Percentiles rank a stretch among this genome's conserved stretches.
Conservation (phyloP, 345 rosid species). For the Raphanus raphanistrum region DNA sequence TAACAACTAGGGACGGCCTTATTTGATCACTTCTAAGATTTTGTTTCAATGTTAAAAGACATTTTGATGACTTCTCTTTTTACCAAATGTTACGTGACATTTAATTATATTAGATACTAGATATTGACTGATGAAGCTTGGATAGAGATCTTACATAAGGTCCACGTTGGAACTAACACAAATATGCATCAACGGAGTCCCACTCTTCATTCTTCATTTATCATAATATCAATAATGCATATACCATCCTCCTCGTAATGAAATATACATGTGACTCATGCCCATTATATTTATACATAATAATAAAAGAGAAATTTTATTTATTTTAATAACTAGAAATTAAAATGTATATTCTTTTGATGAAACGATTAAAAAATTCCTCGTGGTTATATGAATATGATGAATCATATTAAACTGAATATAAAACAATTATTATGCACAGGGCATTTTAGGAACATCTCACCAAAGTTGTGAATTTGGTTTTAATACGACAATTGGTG, state of each 20-base stretch:
- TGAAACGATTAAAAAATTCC: neutral
- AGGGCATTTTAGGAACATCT: slow-evolving; percentile 6
- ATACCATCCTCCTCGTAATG: neutral
- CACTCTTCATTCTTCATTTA: neutral
- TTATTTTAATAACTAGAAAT: neutral
- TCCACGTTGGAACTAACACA: slow-evolving; percentile 17
- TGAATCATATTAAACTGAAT: neutral
- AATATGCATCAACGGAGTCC: neutral
- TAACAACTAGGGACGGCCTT: slow-evolving; percentile 26
- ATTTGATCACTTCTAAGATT: neutral
- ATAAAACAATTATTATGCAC: neutral
- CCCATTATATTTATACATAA: neutral
- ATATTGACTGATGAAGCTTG: neutral
- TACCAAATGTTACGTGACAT: neutral
- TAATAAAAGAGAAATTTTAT: neutral
- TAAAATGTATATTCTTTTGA: neutral
- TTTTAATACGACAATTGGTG: neutral
- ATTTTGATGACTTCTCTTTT: neutral
- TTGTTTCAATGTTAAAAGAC: neutral
- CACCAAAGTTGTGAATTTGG: neutral
- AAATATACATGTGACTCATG: neutral
- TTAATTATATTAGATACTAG: neutral
- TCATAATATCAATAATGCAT: neutral
- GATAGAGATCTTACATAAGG: slow-evolving; percentile 33
- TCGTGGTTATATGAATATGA: neutral